Evolutionary conservation across 345 rosid genomes (phyloP).

Genomic region (Leavenworthia alabamica): DNA sequence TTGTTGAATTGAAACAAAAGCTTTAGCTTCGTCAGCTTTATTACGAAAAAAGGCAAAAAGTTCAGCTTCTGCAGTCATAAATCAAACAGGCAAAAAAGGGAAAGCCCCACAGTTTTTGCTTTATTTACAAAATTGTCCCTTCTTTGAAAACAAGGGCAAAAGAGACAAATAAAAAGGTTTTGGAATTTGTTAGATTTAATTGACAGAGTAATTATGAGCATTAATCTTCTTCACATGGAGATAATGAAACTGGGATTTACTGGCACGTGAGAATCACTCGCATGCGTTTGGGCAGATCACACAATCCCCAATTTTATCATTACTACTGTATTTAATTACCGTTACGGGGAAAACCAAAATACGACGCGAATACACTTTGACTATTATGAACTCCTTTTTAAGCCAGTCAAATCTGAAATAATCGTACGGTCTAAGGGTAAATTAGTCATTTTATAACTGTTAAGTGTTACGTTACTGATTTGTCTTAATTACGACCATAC

Average conservation of each 20-base stretch:
- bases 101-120: conserved; percentile 6
- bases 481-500: conserved; percentile 25
- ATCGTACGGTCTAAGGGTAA: conserved; percentile 24
- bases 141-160: neutral
- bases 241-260: neutral
- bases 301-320: neutral
- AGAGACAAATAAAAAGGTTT: neutral
- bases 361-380: neutral
- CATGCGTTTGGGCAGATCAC: conserved; percentile 17
- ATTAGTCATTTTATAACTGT: neutral
- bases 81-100: neutral
- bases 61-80: conserved; percentile 3
- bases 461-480: conserved; percentile 4
- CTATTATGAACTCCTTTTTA: neutral
- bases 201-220: conserved; percentile 18
- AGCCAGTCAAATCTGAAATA: neutral
- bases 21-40: conserved; percentile 19
- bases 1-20: conserved; percentile 7
- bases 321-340: conserved; percentile 6
- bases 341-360: conserved; percentile 14
- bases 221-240: conserved; percentile 27
- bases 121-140: conserved; percentile 16
- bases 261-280: conserved; percentile 17
- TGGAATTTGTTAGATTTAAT: conserved; percentile 2
- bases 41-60: conserved; percentile 8